Evolutionary conservation across 2,329 filamentous ascomycete genomes (phyloP), one percentile per base, ranked within the genome.

Genomic region (Macrophomina pseudophaseolina): DNA sequence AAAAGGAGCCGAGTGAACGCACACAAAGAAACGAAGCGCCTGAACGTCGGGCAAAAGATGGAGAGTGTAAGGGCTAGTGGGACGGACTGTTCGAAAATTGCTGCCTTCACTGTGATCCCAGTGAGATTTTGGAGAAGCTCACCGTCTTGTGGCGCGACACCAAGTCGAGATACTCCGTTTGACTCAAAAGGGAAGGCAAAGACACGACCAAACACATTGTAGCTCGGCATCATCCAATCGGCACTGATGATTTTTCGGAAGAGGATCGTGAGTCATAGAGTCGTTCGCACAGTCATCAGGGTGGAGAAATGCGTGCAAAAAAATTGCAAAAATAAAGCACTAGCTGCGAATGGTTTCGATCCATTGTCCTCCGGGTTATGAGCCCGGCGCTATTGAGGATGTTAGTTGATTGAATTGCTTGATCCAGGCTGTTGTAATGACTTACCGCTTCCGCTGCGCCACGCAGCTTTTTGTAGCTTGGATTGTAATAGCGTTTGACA

Each of bases 311-410:
- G 18, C 54, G 42, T 42, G 33, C 6, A 42, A 38, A 46, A 66
- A 60, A 48, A 58, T 42, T 30, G 30, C 67, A 71, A 68, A 69
- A 64, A 12, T 46, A 68, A 70, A 65, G 67, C 12, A 35, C 56
- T 74, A 74, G 72, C 72, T 74, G 67, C 68, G 70, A 70, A 65
- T 69, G 71, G 72, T 74, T 74, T 74, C 72, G 72, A 74, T 74
- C 72, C 71, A 69, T 65, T 70, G 72, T 73, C 72, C 72, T 74
- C 72, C 72, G 72, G 72, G 72, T 74, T 74, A 74, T 74, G 72
- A 74, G 72, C 72, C 72, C 72, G 72, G 72, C 72, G 72, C 56
- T 60, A 33, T 48, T 46, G 30, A 35, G 56, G 40, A 33, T 18
- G 56, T 60, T 60, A 60, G 56, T 60, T 4, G 7, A 46, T n/a